Conservation (phyloP, 2,329 filamentous ascomycete genomes). For the Ophiostoma himal-ulmi region DNA sequence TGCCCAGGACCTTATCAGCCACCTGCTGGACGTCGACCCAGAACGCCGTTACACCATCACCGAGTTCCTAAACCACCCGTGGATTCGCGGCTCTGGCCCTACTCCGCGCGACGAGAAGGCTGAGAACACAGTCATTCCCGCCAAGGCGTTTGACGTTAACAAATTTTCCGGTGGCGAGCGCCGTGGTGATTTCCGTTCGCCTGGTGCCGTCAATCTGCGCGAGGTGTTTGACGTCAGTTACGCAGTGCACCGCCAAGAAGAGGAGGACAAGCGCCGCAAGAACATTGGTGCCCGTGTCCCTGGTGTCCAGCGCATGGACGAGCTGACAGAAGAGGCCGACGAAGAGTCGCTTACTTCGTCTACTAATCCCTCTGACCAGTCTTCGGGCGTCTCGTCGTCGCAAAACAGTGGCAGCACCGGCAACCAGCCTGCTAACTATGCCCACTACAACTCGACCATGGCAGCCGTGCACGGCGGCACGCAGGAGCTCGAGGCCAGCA, state of each 20-base stretch:
- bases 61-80: conserved; percentile 90
- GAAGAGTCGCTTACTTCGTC: conserved; percentile 42
- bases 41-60: conserved; percentile 91
- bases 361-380: conserved; percentile 34
- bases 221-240: conserved; percentile 99
- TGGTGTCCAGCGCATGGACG: conserved; percentile 47
- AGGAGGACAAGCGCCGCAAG: conserved; percentile 87
- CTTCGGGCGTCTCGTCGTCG: conserved; percentile 14
- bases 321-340: conserved; percentile 61
- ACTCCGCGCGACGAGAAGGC: conserved; percentile 56
- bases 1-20: conserved; percentile 88
- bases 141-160: conserved; percentile 53
- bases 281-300: conserved; percentile 68
- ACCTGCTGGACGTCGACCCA: conserved; percentile 88
- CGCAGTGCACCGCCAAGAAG: conserved; percentile 91
- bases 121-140: conserved; percentile 36
- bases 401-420: conserved; percentile 19
- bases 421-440: conserved; percentile 18
- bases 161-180: conserved; percentile 55
- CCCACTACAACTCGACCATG: conserved; percentile 30
- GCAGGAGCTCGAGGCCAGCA: conserved; percentile 74
- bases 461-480: conserved; percentile 54
- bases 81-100: conserved; percentile 66
- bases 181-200: conserved; percentile 88
- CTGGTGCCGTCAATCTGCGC: conserved; percentile 87